Evolutionary conservation across 2,329 filamentous ascomycete genomes (phyloP).

Genomic region (Ophiosphaerella narmari): DNA sequence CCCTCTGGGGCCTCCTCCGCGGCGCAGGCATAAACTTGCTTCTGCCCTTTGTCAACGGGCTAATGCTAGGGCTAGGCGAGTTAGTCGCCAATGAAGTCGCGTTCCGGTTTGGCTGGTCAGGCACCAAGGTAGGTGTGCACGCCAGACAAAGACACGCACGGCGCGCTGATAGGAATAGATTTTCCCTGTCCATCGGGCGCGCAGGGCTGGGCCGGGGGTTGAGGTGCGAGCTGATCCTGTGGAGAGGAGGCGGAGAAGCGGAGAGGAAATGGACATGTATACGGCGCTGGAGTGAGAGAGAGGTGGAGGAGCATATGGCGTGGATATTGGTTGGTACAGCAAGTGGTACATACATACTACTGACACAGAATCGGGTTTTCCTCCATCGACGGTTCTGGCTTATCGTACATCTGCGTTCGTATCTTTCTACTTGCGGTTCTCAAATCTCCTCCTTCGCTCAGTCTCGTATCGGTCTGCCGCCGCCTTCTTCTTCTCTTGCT

Average conservation of each 20-base stretch:
- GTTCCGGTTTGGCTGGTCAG: conserved; percentile 89
- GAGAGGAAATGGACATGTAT: conserved; percentile 65
- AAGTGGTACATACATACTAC: conserved; percentile 6
- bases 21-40: conserved; percentile 95
- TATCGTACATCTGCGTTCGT: conserved; percentile 29
- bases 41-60: conserved; percentile 91
- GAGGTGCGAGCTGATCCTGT: conserved; percentile 73
- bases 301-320: not conserved
- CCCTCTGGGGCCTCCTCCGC: conserved; percentile 80
- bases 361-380: conserved; percentile 15
- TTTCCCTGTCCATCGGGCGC: conserved; percentile 62
- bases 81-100: conserved; percentile 95
- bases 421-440: conserved; percentile 28
- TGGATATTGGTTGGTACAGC: too few species aligned
- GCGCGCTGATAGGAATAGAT: conserved; percentile 48
- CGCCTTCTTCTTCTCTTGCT: conserved; percentile 34
- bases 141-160: too few species aligned
- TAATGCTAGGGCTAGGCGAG: conserved; percentile 98
- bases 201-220: conserved; percentile 78
- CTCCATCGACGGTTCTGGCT: conserved; percentile 1
- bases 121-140: conserved; percentile 76
- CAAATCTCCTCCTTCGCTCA: conserved; percentile 33
- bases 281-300: conserved; percentile 66
- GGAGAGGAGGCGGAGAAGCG: conserved; percentile 57
- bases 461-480: conserved; percentile 33